phyloP scores from a whole-genome alignment of 768 basidiomycete genomes.

The Termitomyces sp. region DNA sequence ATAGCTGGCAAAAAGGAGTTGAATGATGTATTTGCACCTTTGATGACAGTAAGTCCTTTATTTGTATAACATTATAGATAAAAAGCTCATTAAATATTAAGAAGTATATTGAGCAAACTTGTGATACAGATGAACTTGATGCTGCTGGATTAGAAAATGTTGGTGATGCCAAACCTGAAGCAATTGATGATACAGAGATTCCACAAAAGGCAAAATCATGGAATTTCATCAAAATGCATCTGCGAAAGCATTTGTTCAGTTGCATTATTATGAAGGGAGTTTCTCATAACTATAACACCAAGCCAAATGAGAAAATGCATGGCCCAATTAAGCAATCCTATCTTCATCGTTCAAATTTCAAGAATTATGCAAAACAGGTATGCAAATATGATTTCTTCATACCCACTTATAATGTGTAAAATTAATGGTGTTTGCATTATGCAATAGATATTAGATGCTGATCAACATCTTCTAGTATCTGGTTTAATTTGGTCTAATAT shows the following conservation, averaged over 20 bases:
- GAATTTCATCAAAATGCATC: background rate
- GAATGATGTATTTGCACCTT: too few species aligned
- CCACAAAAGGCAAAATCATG: background rate
- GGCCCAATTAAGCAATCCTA: too few species aligned
- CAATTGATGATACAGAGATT: background rate
- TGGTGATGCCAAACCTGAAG: background rate
- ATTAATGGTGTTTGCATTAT: too few species aligned
- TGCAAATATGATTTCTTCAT: too few species aligned
- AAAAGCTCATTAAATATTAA: too few species aligned
- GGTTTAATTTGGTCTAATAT: too few species aligned
- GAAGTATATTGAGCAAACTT: background rate
- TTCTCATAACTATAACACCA: background rate
- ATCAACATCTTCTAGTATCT: too few species aligned
- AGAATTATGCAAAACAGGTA: background rate
- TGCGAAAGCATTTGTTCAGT: background rate
- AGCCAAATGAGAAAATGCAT: background rate
- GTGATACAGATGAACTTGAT: background rate
- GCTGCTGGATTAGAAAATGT: background rate
- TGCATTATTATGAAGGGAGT: background rate
- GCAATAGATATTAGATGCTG: too few species aligned
- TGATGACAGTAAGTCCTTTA: too few species aligned
- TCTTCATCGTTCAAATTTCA: background rate
- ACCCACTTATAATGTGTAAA: too few species aligned
- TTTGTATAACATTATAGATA: too few species aligned
- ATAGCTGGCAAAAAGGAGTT: too few species aligned